Conservation (phyloP, 164 flowering plant species). For the Buxus sempervirens region DNA sequence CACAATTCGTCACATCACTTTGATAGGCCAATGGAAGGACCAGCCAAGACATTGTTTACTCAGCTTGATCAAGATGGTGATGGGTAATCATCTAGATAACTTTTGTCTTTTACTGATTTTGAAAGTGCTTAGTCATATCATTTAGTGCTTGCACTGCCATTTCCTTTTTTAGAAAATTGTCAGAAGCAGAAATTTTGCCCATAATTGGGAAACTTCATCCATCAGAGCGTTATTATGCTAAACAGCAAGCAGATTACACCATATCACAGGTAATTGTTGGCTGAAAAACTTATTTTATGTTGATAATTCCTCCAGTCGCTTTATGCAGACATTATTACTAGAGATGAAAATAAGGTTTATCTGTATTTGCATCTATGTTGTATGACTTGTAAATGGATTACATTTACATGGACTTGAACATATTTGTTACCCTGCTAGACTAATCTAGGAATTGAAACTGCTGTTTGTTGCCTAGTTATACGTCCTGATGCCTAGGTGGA, state of each 20-base stretch:
- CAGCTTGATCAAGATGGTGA: conserved; percentile 88
- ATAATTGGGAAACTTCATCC: conserved; percentile 89
- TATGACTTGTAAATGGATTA: too few species aligned
- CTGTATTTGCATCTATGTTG: too few species aligned
- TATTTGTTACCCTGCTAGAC: too few species aligned
- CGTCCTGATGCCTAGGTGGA: too few species aligned
- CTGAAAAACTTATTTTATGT: not conserved
- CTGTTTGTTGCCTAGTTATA: too few species aligned
- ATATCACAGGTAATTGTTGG: conserved; percentile 64
- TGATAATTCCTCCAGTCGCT: not conserved
- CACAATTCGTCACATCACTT: conserved; percentile 51
- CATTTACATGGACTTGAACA: too few species aligned
- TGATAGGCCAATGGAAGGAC: conserved; percentile 56
- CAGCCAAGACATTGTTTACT: conserved; percentile 64
- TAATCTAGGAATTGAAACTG: too few species aligned
- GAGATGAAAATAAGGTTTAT: too few species aligned
- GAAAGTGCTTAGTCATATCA: not conserved
- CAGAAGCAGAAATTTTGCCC: conserved; percentile 65
- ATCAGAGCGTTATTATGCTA: conserved; percentile 88
- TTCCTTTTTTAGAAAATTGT: conserved; percentile 49
- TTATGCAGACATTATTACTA: not conserved
- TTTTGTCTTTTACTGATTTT: not conserved
- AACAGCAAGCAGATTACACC: conserved; percentile 91
- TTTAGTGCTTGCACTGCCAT: not conserved
- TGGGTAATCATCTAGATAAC: conserved; percentile 44